These are phyloP conservation scores for Zygosaccharomyces kombuchaensis DNA, from an alignment of 805 yeast genomes.

Conservation along the genomic window DNA sequence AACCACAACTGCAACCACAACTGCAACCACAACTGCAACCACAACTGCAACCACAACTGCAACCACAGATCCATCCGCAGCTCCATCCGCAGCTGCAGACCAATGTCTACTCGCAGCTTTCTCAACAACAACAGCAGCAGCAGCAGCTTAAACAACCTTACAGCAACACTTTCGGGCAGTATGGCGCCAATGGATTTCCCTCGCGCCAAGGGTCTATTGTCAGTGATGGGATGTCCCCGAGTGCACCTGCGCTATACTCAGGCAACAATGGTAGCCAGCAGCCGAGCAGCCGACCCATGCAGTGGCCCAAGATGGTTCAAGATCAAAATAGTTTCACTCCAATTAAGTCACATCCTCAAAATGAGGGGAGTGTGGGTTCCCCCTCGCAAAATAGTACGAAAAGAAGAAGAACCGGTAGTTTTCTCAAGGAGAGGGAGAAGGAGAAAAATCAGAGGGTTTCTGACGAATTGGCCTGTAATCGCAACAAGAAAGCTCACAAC, in stretches of 20 bases:
- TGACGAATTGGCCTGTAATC: background rate
- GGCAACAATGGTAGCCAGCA: background rate
- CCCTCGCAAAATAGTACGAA: constrained; percentile 3
- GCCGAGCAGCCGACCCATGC: background rate
- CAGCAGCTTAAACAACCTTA: constrained; percentile 6
- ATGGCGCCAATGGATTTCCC: constrained; percentile 25
- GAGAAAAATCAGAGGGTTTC: constrained; percentile 7
- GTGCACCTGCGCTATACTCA: constrained; percentile 18
- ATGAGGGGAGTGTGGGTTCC: background rate
- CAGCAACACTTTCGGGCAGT: constrained; percentile 23
- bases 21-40: constrained; percentile 10
- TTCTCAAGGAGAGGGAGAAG: constrained; percentile 9
- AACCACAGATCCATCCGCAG: constrained; percentile 15
- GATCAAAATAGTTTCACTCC: background rate
- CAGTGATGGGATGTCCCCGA: constrained; percentile 33
- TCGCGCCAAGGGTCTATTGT: constrained; percentile 31
- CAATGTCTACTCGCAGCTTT: constrained; percentile 28
- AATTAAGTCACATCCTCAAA: background rate
- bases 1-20: constrained; percentile 13
- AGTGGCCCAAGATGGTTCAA: constrained; percentile 1
- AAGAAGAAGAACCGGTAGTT: constrained; percentile 2
- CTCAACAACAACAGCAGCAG: constrained; percentile 18
- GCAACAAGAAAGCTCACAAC: background rate
- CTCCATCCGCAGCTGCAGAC: constrained; percentile 12
- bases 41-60: constrained; percentile 16